Evolutionary conservation across 164 flowering plant genomes (phyloP).

Genomic region (Nymphaea thermarum): DNA sequence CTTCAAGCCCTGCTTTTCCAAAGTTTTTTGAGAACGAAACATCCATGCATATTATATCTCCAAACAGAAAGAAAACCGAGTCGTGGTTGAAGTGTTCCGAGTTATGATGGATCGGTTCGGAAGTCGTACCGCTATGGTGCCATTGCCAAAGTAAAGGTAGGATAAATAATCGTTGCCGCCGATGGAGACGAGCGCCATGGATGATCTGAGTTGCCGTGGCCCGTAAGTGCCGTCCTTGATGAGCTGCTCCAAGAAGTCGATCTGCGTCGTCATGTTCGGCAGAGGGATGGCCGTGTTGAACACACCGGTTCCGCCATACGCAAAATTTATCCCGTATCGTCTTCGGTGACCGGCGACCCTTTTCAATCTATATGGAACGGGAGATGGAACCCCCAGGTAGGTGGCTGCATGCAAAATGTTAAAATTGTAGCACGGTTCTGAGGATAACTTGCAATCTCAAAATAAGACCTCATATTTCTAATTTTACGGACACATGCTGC

Average conservation of each 20-base stretch:
- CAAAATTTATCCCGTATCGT: constrained; percentile 65
- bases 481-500: no score
- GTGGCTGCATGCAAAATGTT: constrained; percentile 9
- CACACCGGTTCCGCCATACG: constrained; percentile 82
- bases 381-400: constrained; percentile 42
- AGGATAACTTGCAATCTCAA: no score
- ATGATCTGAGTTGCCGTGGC: constrained; percentile 26
- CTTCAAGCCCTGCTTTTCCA: neutral
- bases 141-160: neutral
- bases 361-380: constrained; percentile 53
- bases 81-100: no score
- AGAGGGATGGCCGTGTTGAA: constrained; percentile 31
- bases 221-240: constrained; percentile 11
- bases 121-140: neutral
- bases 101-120: no score
- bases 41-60: neutral
- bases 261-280: constrained; percentile 78
- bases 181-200: constrained; percentile 44
- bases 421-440: no score
- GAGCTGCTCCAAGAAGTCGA: constrained; percentile 11
- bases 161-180: constrained; percentile 59
- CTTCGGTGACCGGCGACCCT: constrained; percentile 8
- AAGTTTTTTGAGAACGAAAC: neutral
- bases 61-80: no score
- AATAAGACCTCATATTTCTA: no score